Conservation (phyloP, 345 rosid genomes). For the Gossypium sturtianum region DNA sequence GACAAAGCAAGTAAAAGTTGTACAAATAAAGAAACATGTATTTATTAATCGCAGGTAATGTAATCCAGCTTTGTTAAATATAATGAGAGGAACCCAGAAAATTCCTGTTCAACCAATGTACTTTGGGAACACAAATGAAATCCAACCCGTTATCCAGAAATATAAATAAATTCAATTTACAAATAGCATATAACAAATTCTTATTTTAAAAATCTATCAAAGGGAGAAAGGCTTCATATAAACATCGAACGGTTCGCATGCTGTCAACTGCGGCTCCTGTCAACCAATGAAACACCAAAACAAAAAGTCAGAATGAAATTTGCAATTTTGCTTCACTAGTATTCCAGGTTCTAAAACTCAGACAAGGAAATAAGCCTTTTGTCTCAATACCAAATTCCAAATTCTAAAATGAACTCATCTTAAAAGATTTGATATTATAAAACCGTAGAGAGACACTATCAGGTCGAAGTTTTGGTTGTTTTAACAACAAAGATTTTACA, state of each 20-base stretch:
- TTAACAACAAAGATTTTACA: background rate
- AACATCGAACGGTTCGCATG: slow-evolving; percentile 70
- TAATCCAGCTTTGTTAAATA: background rate
- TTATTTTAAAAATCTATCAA: slow-evolving; percentile 20
- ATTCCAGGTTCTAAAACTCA: slow-evolving; percentile 39
- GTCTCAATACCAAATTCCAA: background rate
- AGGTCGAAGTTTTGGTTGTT: background rate
- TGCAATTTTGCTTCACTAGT: background rate
- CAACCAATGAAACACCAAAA: slow-evolving; percentile 17
- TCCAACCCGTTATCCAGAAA: background rate
- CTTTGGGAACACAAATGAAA: background rate
- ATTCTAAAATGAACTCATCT: background rate
- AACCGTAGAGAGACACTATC: background rate
- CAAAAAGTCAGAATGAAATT: slow-evolving; percentile 1
- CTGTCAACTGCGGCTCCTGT: slow-evolving; percentile 82
- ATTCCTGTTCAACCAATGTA: background rate
- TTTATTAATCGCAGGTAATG: background rate
- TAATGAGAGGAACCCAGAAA: background rate
- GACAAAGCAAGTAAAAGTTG: background rate
- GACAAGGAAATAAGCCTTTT: background rate
- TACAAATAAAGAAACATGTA: background rate
- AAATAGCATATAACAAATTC: background rate
- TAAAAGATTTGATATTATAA: background rate
- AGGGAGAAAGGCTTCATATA: slow-evolving; percentile 62
- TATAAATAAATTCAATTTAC: background rate